Evolutionary conservation across 176 grass and related monocot genomes (phyloP).

Genomic region (Canna indica): DNA sequence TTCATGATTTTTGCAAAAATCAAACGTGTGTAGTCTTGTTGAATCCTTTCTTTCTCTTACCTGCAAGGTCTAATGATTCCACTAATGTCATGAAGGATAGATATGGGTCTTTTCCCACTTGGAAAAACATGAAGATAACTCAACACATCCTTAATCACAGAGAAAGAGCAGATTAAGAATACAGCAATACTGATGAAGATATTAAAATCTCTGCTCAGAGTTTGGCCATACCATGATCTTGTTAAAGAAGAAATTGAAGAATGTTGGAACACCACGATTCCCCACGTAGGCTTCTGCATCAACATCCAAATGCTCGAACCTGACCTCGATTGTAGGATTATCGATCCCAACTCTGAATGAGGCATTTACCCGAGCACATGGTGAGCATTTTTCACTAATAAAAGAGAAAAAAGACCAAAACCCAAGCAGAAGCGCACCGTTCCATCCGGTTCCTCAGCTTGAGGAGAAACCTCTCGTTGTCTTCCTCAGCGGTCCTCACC

Average conservation of each 20-base stretch:
- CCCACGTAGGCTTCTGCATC: slow-evolving; percentile 85
- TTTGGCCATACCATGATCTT: slow-evolving; percentile 45
- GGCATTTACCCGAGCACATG: not conserved
- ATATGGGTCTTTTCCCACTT: slow-evolving; percentile 56
- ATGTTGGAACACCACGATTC: slow-evolving; percentile 58
- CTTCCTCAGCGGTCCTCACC: slow-evolving; percentile 78
- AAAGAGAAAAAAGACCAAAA: not conserved
- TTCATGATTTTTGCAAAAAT: not conserved
- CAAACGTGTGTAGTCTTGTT: not conserved
- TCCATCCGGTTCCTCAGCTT: slow-evolving; percentile 88
- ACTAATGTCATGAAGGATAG: slow-evolving; percentile 70
- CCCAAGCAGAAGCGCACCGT: slow-evolving; percentile 25
- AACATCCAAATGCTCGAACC: slow-evolving; percentile 68
- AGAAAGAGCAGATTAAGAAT: slow-evolving; percentile 28
- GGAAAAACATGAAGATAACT: slow-evolving; percentile 57
- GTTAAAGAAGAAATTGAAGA: slow-evolving; percentile 93
- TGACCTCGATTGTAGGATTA: slow-evolving; percentile 80
- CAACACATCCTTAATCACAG: slow-evolving; percentile 38
- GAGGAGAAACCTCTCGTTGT: slow-evolving; percentile 84
- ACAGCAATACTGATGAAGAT: not conserved
- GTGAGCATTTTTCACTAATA: not conserved
- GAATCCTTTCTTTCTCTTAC: slow-evolving; percentile 22
- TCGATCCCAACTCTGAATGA: slow-evolving; percentile 74
- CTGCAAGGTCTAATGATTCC: slow-evolving; percentile 60
- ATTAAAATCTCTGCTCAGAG: not conserved